These are phyloP conservation scores for Hyphopichia wangnamkhiaoensis DNA, from an alignment of 1,139 yeast species.

Conservation along the genomic window DNA sequence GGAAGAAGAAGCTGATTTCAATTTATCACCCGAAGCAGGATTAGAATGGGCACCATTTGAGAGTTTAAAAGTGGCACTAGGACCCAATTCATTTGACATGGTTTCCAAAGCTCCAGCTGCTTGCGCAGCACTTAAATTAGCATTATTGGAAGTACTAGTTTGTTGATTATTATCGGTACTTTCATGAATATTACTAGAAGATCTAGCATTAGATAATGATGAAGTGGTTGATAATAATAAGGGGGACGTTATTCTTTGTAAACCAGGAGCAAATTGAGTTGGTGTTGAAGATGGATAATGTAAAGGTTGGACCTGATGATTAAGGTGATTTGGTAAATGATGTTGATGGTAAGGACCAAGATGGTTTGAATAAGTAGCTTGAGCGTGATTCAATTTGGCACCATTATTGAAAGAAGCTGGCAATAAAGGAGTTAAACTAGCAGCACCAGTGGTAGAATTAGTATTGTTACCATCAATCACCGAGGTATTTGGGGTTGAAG, in stretches of 20 bases:
- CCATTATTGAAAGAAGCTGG: constrained; percentile 21
- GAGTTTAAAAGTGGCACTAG: constrained; percentile 43
- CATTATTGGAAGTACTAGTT: constrained; percentile 10
- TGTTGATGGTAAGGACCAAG: constrained; percentile 10
- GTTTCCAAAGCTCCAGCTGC: constrained; percentile 68
- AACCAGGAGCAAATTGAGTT: constrained; percentile 67
- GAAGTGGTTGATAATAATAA: constrained; percentile 51
- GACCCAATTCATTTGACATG: constrained; percentile 50
- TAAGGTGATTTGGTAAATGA: constrained; percentile 28
- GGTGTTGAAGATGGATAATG: constrained; percentile 73
- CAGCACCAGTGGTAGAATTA: constrained; percentile 4
- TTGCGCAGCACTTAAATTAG: constrained; percentile 26
- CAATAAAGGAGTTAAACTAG: constrained; percentile 32
- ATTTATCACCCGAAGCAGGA: not conserved
- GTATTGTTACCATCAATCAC: constrained; percentile 9
- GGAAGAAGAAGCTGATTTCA: constrained; percentile 6
- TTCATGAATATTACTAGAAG: constrained; percentile 13
- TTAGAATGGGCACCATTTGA: constrained; percentile 4
- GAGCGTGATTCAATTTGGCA: not conserved
- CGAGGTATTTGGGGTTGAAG: constrained; percentile 10
- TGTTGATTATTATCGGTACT: constrained; percentile 10
- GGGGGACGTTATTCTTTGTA: constrained; percentile 66
- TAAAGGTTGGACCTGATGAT: constrained; percentile 53
- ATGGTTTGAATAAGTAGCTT: constrained; percentile 1
- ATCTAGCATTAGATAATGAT: constrained; percentile 39